Base-by-base conservation (phyloP, 106 monocot genomes). In the Iris macrosiphon region DNA sequence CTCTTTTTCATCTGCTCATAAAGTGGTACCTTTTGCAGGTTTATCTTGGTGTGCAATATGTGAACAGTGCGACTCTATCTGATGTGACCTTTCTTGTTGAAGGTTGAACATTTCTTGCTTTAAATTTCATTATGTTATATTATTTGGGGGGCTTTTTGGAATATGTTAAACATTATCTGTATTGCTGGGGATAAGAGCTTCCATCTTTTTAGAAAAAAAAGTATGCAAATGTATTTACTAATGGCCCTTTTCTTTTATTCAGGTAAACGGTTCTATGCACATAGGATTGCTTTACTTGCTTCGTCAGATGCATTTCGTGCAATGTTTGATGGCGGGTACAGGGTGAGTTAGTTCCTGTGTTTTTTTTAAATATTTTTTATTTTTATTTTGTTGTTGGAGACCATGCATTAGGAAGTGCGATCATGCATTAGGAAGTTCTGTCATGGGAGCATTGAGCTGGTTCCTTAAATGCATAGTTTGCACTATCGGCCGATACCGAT, bases 291-390 rank as follows among this genome's bases (percentile, higher is more conserved):
- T 49, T 78, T 93, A 34, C 82, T 87, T 80, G 93, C 93, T 58
- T 93, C 87, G 30, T 93, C 93, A 20, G 83, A 93, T 73, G 72
- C 93, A 52, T 93, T 93, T 65, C 87, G 87, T 65, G 93, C 93
- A 55, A 93, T 93, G 93, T 93, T 93, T 78, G 93, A 93, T 75
- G 93, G 93, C 58, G 93, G 93, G 42, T 93, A 93, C 56, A 73
- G 75, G 83, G 93, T 93, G 58, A 76, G 79, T 16, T 59, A 25
- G 34, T 8, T 33, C 13, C 10, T 20, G 27, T 56, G 10, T 29
- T 33, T 16, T 33, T 57, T 22, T 14, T 18, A 17, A 20, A 4
- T 3, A 31, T n/a, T 42, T 45, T 15, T 45, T 27, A n/a, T n/a
- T n/a, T n/a, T n/a, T n/a, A n/a, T n/a, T n/a, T n/a, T n/a, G n/a